Evolutionary conservation across 208 protist genomes (phyloP).

Genomic region (Leptomonas pyrrhocoris): DNA sequence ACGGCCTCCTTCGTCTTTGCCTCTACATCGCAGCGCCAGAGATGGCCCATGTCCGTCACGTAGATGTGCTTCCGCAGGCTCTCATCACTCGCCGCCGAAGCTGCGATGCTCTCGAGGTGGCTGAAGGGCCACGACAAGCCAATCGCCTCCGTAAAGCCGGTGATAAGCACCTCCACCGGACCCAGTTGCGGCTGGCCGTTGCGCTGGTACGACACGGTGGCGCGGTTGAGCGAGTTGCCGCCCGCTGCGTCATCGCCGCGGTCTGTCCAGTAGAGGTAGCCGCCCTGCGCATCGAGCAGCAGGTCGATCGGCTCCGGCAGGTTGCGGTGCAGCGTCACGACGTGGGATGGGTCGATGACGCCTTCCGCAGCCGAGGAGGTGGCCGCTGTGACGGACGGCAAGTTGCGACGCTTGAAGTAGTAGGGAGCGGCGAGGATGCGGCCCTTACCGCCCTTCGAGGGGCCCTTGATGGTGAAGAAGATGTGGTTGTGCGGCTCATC

Average conservation of each 20-base stretch:
- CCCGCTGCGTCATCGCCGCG: slow-evolving; percentile 37
- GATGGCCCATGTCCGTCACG: slow-evolving; percentile 35
- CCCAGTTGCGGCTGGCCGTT: slow-evolving; percentile 28
- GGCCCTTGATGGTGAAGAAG: slow-evolving; percentile 52
- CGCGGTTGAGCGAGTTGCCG: slow-evolving; percentile 48
- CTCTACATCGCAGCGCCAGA: slow-evolving; percentile 42
- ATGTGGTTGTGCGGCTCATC: slow-evolving; percentile 47
- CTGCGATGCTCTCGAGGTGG: slow-evolving; percentile 9
- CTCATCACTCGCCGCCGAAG: slow-evolving; percentile 12
- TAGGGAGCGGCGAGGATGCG: slow-evolving; percentile 46
- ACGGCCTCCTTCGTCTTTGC: slow-evolving; percentile 35
- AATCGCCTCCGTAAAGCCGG: slow-evolving; percentile 48
- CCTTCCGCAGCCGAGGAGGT: slow-evolving; percentile 33
- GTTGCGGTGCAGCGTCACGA: slow-evolving; percentile 29
- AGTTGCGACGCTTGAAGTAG: slow-evolving; percentile 35
- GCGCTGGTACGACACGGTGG: slow-evolving; percentile 24
- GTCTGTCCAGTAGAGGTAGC: slow-evolving; percentile 55
- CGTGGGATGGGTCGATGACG: slow-evolving; percentile 31
- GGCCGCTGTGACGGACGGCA: slow-evolving; percentile 25
- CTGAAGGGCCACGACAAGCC: slow-evolving; percentile 44
- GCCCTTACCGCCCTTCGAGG: slow-evolving; percentile 42
- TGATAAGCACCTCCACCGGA: slow-evolving; percentile 32
- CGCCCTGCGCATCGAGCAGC: slow-evolving; percentile 31
- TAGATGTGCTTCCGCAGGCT: slow-evolving; percentile 45
- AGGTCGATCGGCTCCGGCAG: slow-evolving; percentile 55